phyloP scores from a whole-genome alignment of 352 stramenopile species.

The Phytophthora niederhauseri region DNA sequence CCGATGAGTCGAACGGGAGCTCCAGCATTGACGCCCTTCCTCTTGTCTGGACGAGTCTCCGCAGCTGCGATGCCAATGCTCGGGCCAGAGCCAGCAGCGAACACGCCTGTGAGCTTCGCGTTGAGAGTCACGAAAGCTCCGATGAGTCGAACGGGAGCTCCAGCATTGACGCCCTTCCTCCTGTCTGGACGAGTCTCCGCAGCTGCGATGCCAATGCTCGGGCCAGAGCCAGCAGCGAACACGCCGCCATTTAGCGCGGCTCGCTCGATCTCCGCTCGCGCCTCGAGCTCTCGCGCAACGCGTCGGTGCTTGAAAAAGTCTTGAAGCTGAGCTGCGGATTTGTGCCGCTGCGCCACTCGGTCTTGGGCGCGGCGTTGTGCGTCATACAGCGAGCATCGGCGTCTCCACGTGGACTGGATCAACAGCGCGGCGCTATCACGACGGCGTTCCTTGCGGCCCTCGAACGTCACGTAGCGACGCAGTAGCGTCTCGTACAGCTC shows the following conservation, averaged over 20 bases:
- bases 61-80: constrained; percentile 28
- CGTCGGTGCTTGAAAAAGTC: constrained; percentile 55
- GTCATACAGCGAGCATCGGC: constrained; percentile 47
- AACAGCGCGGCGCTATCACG: constrained; percentile 46
- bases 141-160: constrained; percentile 46
- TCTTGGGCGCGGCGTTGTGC: constrained; percentile 32
- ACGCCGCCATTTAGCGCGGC: constrained; percentile 64
- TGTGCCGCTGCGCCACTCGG: constrained; percentile 41
- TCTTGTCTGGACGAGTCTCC: constrained; percentile 17
- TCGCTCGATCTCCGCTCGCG: constrained; percentile 55
- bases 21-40: neutral
- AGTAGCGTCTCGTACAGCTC: constrained; percentile 54
- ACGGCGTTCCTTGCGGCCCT: constrained; percentile 45
- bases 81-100: constrained; percentile 52
- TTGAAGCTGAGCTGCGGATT: constrained; percentile 56
- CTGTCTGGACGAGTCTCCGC: constrained; percentile 16
- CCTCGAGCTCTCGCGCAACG: constrained; percentile 54
- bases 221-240: constrained; percentile 51
- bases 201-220: constrained; percentile 33
- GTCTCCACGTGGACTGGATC: constrained; percentile 74
- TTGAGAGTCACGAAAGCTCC: constrained; percentile 52
- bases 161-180: neutral
- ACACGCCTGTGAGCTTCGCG: constrained; percentile 41
- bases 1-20: constrained; percentile 50
- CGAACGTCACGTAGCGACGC: constrained; percentile 53